Conservation (phyloP, 805 yeast genomes). For the Priceomyces medius region DNA sequence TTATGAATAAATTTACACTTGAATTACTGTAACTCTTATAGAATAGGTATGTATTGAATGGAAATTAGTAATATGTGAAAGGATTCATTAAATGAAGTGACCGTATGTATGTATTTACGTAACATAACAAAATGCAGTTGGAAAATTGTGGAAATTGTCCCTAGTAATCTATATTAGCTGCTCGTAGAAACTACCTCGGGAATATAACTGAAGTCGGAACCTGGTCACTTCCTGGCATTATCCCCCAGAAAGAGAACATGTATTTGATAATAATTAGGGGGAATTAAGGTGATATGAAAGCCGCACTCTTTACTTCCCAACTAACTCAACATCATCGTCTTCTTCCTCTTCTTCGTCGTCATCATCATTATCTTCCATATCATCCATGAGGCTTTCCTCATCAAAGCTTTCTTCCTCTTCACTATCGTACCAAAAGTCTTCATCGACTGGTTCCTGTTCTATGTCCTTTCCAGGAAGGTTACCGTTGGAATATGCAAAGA, state of each 20-base stretch:
- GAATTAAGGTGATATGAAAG: neutral
- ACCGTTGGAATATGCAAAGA: slow-evolving; percentile 37
- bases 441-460: slow-evolving; percentile 64
- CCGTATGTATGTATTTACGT: slow-evolving; percentile 1
- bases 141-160: neutral
- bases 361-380: slow-evolving; percentile 50
- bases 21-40: neutral
- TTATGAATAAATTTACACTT: neutral
- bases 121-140: slow-evolving; percentile 3
- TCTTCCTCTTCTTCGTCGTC: slow-evolving; percentile 62
- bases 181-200: neutral
- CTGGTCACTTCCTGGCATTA: neutral
- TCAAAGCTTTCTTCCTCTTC: slow-evolving; percentile 47
- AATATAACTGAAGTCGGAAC: neutral
- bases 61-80: neutral
- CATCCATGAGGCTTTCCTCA: slow-evolving; percentile 49
- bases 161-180: slow-evolving; percentile 1
- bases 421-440: slow-evolving; percentile 78
- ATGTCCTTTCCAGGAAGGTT: slow-evolving; percentile 37
- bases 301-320: slow-evolving; percentile 9
- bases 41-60: neutral
- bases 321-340: slow-evolving; percentile 39
- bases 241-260: neutral
- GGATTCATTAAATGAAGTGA: slow-evolving; percentile 2
- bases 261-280: neutral